These are phyloP conservation scores for Discostella stelligeroides DNA, from an alignment of 108 stramenopile genomes.

Conservation along the genomic window DNA sequence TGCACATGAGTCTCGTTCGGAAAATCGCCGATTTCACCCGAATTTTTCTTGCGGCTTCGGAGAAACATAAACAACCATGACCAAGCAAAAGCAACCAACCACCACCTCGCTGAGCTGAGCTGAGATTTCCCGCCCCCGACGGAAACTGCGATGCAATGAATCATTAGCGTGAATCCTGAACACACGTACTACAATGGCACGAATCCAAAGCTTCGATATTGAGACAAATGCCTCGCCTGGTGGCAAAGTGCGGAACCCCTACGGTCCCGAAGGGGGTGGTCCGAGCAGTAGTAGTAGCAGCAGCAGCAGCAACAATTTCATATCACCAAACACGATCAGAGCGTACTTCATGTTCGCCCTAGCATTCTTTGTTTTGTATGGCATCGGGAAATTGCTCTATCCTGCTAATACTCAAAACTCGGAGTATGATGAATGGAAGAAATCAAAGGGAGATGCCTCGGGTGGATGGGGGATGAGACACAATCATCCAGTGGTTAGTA, in stretches of 20 bases:
- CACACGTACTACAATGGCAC: background rate
- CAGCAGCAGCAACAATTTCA: background rate
- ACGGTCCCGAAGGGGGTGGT: constrained; percentile 6
- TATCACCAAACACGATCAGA: constrained; percentile 17
- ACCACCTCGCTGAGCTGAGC: no score
- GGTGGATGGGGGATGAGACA: constrained; percentile 39
- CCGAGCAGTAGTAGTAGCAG: no score
- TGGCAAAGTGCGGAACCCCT: constrained; percentile 11
- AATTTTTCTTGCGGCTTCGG: no score
- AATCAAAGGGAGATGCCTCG: constrained; percentile 26
- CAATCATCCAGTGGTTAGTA: constrained; percentile 19
- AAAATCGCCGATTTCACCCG: no score
- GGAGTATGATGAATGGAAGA: constrained; percentile 2
- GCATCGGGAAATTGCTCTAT: constrained; percentile 8
- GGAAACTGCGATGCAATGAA: no score
- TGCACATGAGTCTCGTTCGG: no score
- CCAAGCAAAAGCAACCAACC: no score
- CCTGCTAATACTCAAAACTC: constrained; percentile 1
- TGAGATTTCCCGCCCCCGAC: no score
- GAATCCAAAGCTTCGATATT: constrained; percentile 23
- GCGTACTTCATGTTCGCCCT: constrained; percentile 37
- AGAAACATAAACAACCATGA: no score
- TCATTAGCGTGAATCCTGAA: no score
- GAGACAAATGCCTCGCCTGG: background rate
- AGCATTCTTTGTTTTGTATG: constrained; percentile 18